Evolutionary conservation across 805 yeast genomes (phyloP), one percentile per base, ranked within the genome.

Genomic region (Naumovozyma castellii): DNA sequence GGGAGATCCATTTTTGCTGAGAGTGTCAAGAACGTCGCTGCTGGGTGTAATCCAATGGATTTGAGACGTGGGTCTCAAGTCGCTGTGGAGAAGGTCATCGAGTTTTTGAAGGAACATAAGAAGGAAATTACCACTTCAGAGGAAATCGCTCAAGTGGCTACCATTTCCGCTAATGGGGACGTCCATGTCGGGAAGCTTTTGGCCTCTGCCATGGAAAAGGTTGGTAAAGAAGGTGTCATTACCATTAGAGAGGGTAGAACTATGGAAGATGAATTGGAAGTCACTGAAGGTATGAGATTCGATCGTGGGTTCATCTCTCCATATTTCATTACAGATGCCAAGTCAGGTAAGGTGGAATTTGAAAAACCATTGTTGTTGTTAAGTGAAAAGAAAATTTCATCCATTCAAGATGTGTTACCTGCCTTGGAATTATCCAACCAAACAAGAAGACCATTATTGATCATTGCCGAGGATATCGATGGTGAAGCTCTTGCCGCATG

Each of bases 401-500:
- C 88, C 34, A 80, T 88, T 61, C 90, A 83, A 67, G 95, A 92
- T 62, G 77, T 92, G 44, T 70, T 92, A 47, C 98, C 98, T 41
- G 79, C 96, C 15, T 73, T 92, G 56, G 96, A 90, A 67, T 71
- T 88, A 56, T 85, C 97, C 50, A 88, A 85, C 74, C 88, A 87
- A 69, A 69, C 78, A 50, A 81, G 96, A 71, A 84, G 95, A 69
- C 97, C 98, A 43, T 71, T 92, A 62, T 71, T 92, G 53, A 84
- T 92, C 59, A 67, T 92, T 53, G 95, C 97, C 45, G 98, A 92
- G 71, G 97, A 85, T 58, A 73, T 92, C 45, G 97, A 90, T 56
- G 97, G 97, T 56, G 97, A 92, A 72, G 98, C 98, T 36, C 75
- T 92, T 46, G 97, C 97, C 53, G 97, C 97, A 49, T 87, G 97